These are phyloP conservation scores for Drechslera avenae DNA, from an alignment of 2,329 filamentous ascomycete species.

Conservation along the genomic window DNA sequence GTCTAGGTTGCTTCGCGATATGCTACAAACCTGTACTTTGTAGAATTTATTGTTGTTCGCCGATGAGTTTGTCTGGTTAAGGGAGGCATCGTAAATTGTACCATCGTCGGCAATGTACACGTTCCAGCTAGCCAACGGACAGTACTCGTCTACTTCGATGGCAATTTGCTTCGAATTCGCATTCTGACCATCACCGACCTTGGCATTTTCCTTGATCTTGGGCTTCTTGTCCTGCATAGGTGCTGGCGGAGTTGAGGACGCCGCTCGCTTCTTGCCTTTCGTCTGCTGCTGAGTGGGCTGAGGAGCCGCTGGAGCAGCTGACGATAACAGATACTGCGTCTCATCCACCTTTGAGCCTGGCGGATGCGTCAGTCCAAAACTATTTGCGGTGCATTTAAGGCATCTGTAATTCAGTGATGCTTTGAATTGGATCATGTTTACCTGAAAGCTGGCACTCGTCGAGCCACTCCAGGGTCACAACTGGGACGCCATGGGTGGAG, in stretches of 20 bases:
- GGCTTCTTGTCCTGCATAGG: slow-evolving; percentile 29
- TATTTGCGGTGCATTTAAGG: background rate
- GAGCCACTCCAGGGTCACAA: slow-evolving; percentile 68
- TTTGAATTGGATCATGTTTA: slow-evolving; percentile 14
- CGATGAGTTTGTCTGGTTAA: slow-evolving; percentile 76
- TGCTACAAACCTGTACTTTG: slow-evolving; percentile 63
- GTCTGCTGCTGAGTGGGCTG: slow-evolving; percentile 12
- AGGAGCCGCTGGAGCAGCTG: slow-evolving; percentile 9
- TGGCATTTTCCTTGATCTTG: slow-evolving; percentile 37
- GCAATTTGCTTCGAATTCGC: slow-evolving; percentile 50
- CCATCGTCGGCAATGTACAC: slow-evolving; percentile 71
- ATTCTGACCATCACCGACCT: slow-evolving; percentile 53
- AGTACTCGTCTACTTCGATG: slow-evolving; percentile 56
- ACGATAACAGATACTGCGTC: slow-evolving; percentile 45
- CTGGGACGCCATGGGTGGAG: slow-evolving; percentile 54
- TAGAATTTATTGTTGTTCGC: slow-evolving; percentile 87
- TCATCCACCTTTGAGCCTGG: slow-evolving; percentile 46
- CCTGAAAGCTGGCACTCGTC: slow-evolving; percentile 57
- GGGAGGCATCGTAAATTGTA: slow-evolving; percentile 75
- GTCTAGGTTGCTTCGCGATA: background rate
- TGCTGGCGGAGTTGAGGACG: slow-evolving; percentile 23
- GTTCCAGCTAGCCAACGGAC: slow-evolving; percentile 36
- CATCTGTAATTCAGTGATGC: background rate
- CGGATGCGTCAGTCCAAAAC: background rate
- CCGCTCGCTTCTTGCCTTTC: slow-evolving; percentile 42